phyloP scores from a whole-genome alignment of 2,329 filamentous ascomycete genomes.

The Colletotrichum shisoi region DNA sequence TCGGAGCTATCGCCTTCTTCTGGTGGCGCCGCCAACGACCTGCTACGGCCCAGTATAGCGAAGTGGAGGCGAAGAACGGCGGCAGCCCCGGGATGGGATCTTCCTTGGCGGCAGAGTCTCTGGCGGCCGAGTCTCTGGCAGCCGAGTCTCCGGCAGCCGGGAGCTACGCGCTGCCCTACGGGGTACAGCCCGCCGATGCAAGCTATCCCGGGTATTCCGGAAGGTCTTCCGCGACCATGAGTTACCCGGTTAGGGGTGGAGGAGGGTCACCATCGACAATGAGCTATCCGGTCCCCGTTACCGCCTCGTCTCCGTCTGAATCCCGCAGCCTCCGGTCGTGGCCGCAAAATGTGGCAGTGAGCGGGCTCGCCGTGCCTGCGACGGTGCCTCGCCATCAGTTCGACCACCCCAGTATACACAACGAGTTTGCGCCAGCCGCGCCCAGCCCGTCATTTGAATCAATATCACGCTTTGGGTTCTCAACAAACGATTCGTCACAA shows the following conservation, averaged over 20 bases:
- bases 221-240: constrained; percentile 8
- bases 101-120: constrained; percentile 20
- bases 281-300: constrained; percentile 4
- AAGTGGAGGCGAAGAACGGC: constrained; percentile 32
- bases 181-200: constrained; percentile 2
- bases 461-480: constrained; percentile 6
- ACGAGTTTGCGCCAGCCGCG: constrained; percentile 30
- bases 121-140: constrained; percentile 17
- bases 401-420: constrained; percentile 23
- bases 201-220: background rate
- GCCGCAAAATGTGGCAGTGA: constrained; percentile 8
- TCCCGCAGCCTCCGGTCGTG: constrained; percentile 8
- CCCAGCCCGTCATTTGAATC: constrained; percentile 15
- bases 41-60: constrained; percentile 25
- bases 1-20: constrained; percentile 43
- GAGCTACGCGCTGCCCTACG: constrained; percentile 22
- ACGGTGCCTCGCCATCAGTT: constrained; percentile 29
- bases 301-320: background rate
- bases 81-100: constrained; percentile 15
- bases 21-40: constrained; percentile 43
- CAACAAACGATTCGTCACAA: constrained; percentile 14
- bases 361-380: constrained; percentile 1
- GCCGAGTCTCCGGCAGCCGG: constrained; percentile 20
- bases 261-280: constrained; percentile 1
- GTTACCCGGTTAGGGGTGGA: constrained; percentile 9